Base-by-base conservation (phyloP, 2,329 filamentous ascomycete species). In the Fusarium phyllophilum region DNA sequence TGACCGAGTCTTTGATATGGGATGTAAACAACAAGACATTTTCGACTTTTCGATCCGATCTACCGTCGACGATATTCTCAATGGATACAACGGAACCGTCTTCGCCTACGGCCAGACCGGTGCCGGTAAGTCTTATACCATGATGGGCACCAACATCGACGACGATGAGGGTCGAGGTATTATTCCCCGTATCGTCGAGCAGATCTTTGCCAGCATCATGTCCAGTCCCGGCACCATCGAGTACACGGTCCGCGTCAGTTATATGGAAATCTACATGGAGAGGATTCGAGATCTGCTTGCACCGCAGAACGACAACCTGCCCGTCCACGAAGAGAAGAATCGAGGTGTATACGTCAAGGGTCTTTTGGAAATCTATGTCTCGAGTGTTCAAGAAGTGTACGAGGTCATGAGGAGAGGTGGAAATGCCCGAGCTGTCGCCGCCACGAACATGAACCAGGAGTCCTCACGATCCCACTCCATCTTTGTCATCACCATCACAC, bases 191-290 rank as follows among this genome's bases (percentile, higher is more conserved):
- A 98, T 98, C 77, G 93, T 98, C 77, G 94, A 98, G 84, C 96
- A 98, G 85, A 98, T 98, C 81, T 98, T 98, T 82, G 92, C 93
- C 78, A 97, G 94, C 84, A 98, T 98, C 82, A 88, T 98, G 84
- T 91, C 93, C 29, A 97, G 95, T 78, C 94, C 96, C 48, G 92
- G 92, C 78, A 97, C 94, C 76, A 98, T 98, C 82, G 96, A 98
- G 84, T 98, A 98, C 84, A 98, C 95, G n/a, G 96, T 99, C 60
- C 91, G 95, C 64, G 96, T 98, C 80, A 97, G 95, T 83, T 98
- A 98, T 84, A 98, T 99, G 95, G 96, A 99, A 84, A 98, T 99
- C 75, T 99, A 99, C 87, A 99, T 98, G 96, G 96, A 99, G 86
- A 91, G 93, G 77, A 98, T 99, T 82, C 91, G 96, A 79, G 96